These are phyloP conservation scores for Raffaelea deltoideospora DNA, from an alignment of 2,329 filamentous ascomycete species.

Conservation along the genomic window DNA sequence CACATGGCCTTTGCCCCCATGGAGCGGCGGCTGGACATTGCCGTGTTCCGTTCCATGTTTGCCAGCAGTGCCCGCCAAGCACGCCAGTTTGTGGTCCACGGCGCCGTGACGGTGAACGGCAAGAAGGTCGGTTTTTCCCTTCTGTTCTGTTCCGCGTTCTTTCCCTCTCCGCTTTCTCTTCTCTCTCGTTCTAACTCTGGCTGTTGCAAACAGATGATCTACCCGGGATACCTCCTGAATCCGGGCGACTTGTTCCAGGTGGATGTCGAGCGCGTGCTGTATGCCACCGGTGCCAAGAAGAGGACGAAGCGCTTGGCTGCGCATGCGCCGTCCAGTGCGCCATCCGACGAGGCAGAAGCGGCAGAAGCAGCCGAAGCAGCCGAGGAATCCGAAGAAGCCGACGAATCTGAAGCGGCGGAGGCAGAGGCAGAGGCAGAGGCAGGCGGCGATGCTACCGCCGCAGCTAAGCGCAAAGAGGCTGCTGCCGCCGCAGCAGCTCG, in stretches of 20 bases:
- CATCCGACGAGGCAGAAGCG: slow-evolving; percentile 14
- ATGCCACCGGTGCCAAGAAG: slow-evolving; percentile 67
- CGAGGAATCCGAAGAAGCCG: slow-evolving; percentile 13
- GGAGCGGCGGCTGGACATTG: slow-evolving; percentile 84
- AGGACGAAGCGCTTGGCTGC: slow-evolving; percentile 6
- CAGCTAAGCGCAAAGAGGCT: neutral
- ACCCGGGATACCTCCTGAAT: slow-evolving; percentile 86
- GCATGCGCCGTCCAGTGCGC: slow-evolving; percentile 13
- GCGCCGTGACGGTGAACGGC: slow-evolving; percentile 88
- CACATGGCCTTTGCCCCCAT: slow-evolving; percentile 89
- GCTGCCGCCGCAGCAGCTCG: neutral
- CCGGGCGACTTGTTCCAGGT: slow-evolving; percentile 98
- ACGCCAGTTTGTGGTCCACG: slow-evolving; percentile 85
- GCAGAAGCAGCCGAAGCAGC: slow-evolving; percentile 12
- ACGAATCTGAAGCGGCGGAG: slow-evolving; percentile 12
- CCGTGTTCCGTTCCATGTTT: slow-evolving; percentile 85
- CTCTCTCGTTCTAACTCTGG: too few relatives aligned
- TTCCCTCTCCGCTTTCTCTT: neutral
- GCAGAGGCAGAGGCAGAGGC: slow-evolving; percentile 10
- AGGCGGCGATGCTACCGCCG: slow-evolving; percentile 9
- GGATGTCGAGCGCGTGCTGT: slow-evolving; percentile 75
- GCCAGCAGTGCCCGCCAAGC: slow-evolving; percentile 88
- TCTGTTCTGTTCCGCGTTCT: neutral
- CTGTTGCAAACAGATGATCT: slow-evolving; percentile 70
- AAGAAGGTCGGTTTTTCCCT: slow-evolving; percentile 52